phyloP scores from a whole-genome alignment of 2,329 filamentous ascomycete genomes.

The Diaporthe ilicicola region DNA sequence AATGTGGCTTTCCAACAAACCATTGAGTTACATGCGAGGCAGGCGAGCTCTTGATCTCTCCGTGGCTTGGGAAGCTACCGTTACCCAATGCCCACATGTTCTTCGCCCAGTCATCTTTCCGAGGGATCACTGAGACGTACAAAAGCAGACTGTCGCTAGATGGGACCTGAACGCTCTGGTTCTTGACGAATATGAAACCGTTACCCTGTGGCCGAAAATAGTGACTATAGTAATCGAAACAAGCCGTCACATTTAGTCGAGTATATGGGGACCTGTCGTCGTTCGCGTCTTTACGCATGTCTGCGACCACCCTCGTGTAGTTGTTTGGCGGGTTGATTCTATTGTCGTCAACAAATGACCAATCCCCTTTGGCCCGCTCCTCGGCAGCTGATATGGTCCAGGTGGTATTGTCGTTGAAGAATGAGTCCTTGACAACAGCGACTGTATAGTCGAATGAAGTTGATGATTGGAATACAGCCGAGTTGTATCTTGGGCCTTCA shows the following conservation, averaged over 20 bases:
- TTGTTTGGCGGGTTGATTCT: constrained; percentile 31
- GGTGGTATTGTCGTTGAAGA: neutral
- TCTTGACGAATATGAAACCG: constrained; percentile 35
- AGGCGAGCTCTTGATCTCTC: constrained; percentile 13
- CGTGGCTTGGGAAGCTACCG: constrained; percentile 21
- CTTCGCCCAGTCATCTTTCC: constrained; percentile 39
- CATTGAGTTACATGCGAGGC: constrained; percentile 32
- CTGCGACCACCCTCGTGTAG: constrained; percentile 32
- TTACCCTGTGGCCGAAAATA: constrained; percentile 38
- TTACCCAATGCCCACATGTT: constrained; percentile 40
- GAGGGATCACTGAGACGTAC: constrained; percentile 36
- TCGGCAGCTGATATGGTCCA: constrained; percentile 3
- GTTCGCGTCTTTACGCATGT: constrained; percentile 30
- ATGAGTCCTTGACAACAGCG: constrained; percentile 21
- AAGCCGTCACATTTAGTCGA: constrained; percentile 31
- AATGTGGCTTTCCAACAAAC: constrained; percentile 36
- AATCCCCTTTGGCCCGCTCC: neutral
- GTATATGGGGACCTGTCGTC: neutral
- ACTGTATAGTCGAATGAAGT: constrained; percentile 32
- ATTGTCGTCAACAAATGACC: neutral
- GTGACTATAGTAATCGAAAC: constrained; percentile 37
- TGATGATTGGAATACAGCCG: constrained; percentile 32
- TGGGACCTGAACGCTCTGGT: constrained; percentile 31
- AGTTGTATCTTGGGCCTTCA: constrained; percentile 24
- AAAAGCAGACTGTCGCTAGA: constrained; percentile 36